phyloP scores from a whole-genome alignment of 1,284 basidiomycete species.

The Pterula multifida region DNA sequence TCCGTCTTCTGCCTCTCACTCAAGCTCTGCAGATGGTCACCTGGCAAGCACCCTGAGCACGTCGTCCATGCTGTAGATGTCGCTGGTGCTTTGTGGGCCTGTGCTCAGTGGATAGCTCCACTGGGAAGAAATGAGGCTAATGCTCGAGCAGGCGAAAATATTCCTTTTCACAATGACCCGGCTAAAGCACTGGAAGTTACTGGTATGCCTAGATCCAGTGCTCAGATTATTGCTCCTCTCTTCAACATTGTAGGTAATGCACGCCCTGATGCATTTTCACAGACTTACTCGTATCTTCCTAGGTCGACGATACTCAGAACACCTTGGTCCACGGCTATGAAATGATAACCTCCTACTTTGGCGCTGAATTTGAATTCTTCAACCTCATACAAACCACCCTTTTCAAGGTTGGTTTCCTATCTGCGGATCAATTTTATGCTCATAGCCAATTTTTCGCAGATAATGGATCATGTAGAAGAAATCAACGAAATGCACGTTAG shows the following conservation, averaged over 20 bases:
- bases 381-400: constrained; percentile 59
- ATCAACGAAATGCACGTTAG: constrained; percentile 83
- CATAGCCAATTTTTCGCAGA: constrained; percentile 19
- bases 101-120: constrained; percentile 59
- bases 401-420: constrained; percentile 39
- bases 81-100: constrained; percentile 63
- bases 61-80: constrained; percentile 75
- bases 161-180: constrained; percentile 65
- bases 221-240: constrained; percentile 56
- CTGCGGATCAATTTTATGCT: background rate
- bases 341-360: constrained; percentile 65
- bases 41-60: constrained; percentile 70
- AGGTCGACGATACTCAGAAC: constrained; percentile 74
- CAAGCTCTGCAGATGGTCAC: constrained; percentile 43
- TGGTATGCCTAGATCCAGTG: constrained; percentile 43
- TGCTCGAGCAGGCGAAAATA: constrained; percentile 50
- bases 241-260: constrained; percentile 61
- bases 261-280: background rate
- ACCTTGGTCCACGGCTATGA: constrained; percentile 69
- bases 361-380: constrained; percentile 79
- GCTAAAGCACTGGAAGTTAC: constrained; percentile 48
- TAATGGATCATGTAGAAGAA: constrained; percentile 70
- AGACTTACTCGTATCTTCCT: constrained; percentile 4
- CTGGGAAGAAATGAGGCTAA: constrained; percentile 54
- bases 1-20: background rate